Evolutionary conservation across 2,329 filamentous ascomycete genomes (phyloP).

Genomic region (Sporothrix curviconia): DNA sequence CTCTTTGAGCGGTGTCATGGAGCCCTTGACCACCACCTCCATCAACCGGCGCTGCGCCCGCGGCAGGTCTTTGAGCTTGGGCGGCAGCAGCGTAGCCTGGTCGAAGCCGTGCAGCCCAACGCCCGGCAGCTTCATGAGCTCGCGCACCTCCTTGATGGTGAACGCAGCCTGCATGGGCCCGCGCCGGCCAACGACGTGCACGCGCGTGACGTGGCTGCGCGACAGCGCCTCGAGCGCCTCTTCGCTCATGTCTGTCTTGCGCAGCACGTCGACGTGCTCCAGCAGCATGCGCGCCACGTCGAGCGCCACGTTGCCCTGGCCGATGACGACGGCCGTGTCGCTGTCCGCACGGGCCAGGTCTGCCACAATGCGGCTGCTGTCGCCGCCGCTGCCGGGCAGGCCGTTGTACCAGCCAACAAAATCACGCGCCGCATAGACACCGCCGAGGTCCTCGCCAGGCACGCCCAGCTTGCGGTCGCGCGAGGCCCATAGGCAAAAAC

Average conservation of each 20-base stretch:
- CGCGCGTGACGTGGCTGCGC: constrained; percentile 66
- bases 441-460: constrained; percentile 69
- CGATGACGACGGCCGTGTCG: constrained; percentile 81
- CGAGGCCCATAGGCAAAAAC: constrained; percentile 90
- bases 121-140: constrained; percentile 69
- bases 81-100: constrained; percentile 56
- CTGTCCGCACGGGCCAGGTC: constrained; percentile 70
- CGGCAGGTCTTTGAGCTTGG: constrained; percentile 61
- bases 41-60: constrained; percentile 70
- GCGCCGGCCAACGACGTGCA: constrained; percentile 81
- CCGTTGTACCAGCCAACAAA: constrained; percentile 99
- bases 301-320: constrained; percentile 92
- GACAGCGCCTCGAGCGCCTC: constrained; percentile 69
- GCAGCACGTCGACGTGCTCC: constrained; percentile 63
- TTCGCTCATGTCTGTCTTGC: constrained; percentile 82
- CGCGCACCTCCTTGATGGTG: constrained; percentile 89
- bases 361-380: constrained; percentile 39
- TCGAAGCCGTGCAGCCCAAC: constrained; percentile 69
- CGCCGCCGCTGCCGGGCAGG: constrained; percentile 64
- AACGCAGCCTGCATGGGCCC: constrained; percentile 92
- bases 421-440: constrained; percentile 79
- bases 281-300: constrained; percentile 88
- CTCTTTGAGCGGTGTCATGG: constrained; percentile 40
- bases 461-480: constrained; percentile 74
- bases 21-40: constrained; percentile 74